Evolutionary conservation across 495 filamentous ascomycete genomes (phyloP), one percentile per base, ranked within the genome.

Genomic region (Amniculicola lignicola): DNA sequence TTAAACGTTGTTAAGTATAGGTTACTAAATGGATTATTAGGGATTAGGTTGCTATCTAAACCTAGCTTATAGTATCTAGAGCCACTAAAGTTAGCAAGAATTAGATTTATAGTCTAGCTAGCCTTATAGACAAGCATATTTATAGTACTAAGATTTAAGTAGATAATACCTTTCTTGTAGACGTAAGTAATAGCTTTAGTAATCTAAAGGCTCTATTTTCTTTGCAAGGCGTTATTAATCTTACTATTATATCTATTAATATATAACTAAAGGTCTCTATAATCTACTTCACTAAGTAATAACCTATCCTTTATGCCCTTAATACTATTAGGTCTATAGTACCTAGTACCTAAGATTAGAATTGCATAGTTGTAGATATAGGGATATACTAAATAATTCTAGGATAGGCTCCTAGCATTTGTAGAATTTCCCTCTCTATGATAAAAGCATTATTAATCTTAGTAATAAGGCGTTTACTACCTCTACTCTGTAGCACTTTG

Each of bases 31-130:
- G 47, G 47, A 38, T 51, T 31, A 16, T 51, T 31, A 3, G 47
- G 47, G 12, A 51, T 2, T 2, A 21, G 47, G 2, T 16, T 10
- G 47, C 16, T 31, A 38, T 51, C 19, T 24, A 59, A 29, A 29
- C 47, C 57, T 35, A 60, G 36, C 36, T 37, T 43, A 12, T 28
- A 22, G 35, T 57, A 63, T 40, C 33, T 63, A 7, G 60, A 54
- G 4, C 60, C 60, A 19, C 60, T 49, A 55, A 63, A 63, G 38
- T 63, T 57, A 23, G 45, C 51, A 12, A 63, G 57, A 15, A 2
- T 16, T n/a, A 63, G 47, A 22, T 48, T 25, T 27, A 33, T 4
- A 4, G 21, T 15, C 11, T 35, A 5, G 31, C 5, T 23, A 12
- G 51, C 46, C 11, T 33, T 24, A 39, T 63, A 21, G 2, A 63